Percentiles rank a stretch among this genome's conserved stretches.
Conservation (phyloP, 257 asterid species). For the Lithospermum erythrorhizon region DNA sequence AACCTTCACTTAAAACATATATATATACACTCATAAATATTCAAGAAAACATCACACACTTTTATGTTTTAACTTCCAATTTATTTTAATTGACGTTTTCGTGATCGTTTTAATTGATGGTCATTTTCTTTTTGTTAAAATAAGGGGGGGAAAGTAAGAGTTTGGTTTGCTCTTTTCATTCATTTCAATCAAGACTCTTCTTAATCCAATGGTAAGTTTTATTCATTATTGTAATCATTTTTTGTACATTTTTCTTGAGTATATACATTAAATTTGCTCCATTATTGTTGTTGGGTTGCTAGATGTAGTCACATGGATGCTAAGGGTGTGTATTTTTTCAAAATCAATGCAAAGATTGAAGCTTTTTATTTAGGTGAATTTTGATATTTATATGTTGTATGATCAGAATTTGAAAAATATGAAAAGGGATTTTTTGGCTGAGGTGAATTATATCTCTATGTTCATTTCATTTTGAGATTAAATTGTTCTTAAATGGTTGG, state of each 20-base stretch:
- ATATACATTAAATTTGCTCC: constrained; percentile 2
- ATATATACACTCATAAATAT: too few relatives aligned
- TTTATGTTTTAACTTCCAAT: constrained; percentile 8
- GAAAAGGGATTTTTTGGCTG: not conserved
- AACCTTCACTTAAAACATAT: not conserved
- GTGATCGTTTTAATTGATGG: too few relatives aligned
- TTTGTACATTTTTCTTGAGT: not conserved
- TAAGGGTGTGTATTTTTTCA: constrained; percentile 14
- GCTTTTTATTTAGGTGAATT: constrained; percentile 14
- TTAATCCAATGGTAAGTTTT: constrained; percentile 63
- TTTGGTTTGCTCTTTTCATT: constrained; percentile 16
- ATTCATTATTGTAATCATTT: constrained; percentile 7
- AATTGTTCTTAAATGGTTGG: constrained; percentile 28
- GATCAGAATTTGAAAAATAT: constrained; percentile 63
- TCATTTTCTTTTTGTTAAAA: too few relatives aligned
- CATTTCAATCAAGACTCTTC: constrained; percentile 35
- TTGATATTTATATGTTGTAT: constrained; percentile 27
- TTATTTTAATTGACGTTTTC: too few relatives aligned
- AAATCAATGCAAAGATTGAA: constrained; percentile 36
- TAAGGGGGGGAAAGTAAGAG: constrained; percentile 14
- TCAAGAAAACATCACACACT: not conserved
- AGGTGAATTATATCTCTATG: constrained; percentile 16
- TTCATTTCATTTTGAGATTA: constrained; percentile 23
- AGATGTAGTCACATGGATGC: constrained; percentile 36
- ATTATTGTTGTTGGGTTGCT: constrained; percentile 6